Conservation (phyloP, 805 yeast species). For the Ogataea sp. region DNA sequence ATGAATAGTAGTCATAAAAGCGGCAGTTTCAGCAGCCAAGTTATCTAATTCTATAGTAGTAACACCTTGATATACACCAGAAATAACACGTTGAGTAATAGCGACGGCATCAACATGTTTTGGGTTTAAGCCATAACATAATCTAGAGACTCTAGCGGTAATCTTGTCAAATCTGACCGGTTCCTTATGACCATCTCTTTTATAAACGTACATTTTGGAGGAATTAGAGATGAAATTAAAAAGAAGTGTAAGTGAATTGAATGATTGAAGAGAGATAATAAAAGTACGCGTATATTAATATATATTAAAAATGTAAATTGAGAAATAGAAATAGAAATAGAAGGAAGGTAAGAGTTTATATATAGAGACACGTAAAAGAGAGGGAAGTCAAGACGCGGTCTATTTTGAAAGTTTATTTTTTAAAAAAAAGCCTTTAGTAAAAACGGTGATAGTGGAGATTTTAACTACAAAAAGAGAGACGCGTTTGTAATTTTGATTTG, state of each 20-base stretch:
- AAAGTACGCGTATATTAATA: too few relatives aligned
- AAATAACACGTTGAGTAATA: constrained; percentile 89
- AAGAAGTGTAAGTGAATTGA: not conserved
- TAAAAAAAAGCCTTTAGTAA: too few relatives aligned
- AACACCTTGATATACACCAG: constrained; percentile 97
- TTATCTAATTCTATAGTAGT: constrained; percentile 82
- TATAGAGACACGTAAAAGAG: too few relatives aligned
- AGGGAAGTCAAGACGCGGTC: too few relatives aligned
- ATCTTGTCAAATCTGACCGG: constrained; percentile 94
- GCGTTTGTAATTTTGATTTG: too few relatives aligned
- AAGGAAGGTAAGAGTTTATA: too few relatives aligned
- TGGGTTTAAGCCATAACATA: constrained; percentile 90
- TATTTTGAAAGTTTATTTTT: too few relatives aligned
- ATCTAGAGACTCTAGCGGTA: constrained; percentile 88
- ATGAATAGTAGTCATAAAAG: constrained; percentile 93
- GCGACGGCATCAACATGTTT: constrained; percentile 91
- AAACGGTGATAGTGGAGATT: too few relatives aligned
- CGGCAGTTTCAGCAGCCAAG: constrained; percentile 91
- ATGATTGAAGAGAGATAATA: not conserved
- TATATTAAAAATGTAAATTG: too few relatives aligned
- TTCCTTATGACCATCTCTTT: constrained; percentile 92
- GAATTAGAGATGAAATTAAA: not conserved
- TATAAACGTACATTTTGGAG: constrained; percentile 66
- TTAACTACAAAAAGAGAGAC: too few relatives aligned
- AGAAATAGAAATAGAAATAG: too few relatives aligned